Evolutionary conservation across 306 rosid species (phyloP), one percentile per base, ranked within the genome.

Genomic region (Cicer chorassanicum): DNA sequence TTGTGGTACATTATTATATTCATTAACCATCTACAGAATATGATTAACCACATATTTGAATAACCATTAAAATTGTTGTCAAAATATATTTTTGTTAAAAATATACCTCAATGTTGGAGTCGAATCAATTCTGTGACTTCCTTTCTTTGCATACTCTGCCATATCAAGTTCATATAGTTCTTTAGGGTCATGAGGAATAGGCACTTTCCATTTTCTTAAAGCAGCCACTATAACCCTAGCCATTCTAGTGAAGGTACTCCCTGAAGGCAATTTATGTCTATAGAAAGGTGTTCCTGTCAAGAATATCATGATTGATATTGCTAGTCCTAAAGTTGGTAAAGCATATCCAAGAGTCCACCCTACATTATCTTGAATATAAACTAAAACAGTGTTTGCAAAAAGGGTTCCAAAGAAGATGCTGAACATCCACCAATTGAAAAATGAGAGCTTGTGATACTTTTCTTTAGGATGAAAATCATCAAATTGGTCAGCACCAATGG

Each of bases 401-500:
- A 93, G 96, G 1, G 97, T 89, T 29, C 98, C 98, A 74, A 87
- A 86, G 87, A 93, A 90, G 19, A 91, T 88, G 79, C 97, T 88
- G 69, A 91, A 93, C 88, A 89, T 84, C 98, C 98, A 93, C 98
- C 98, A 93, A 21, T 93, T 93, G 88, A 91, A 93, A 81, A 93
- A 93, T 21, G 97, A 93, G 50, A 91, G 89, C 81, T 91, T 90
- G 10, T 85, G 91, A 18, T 21, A 53, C 83, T 83, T 91, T 76
- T 93, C 98, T 13, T 93, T 88, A 0, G 93, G 93, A 44, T 89
- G 89, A 44, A 86, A 91, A 40, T 89, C 92, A 61, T 93, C 98
- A 66, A 93, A 93, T 7, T 93, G 98, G 57, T 93, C 97, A 0
- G 98, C 98, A 7, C 98, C 98, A 84, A 93, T 93, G 60, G 98